Conservation (phyloP, 768 basidiomycete genomes). For the Suillus brevipes region DNA sequence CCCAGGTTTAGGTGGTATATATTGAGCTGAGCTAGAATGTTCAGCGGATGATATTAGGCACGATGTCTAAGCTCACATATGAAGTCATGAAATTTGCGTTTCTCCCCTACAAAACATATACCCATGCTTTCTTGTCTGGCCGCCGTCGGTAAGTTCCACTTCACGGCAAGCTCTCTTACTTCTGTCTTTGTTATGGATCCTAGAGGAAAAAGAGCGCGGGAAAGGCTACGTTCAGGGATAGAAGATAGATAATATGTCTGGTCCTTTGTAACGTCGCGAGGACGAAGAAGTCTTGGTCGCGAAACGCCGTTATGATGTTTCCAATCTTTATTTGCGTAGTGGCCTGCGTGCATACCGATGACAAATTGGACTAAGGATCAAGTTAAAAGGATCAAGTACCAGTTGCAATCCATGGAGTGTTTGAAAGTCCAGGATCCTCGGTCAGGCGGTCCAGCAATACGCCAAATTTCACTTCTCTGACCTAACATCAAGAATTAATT, state of each 20-base stretch:
- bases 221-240: slow-evolving; percentile 63
- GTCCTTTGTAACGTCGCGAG: slow-evolving; percentile 70
- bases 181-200: slow-evolving; percentile 63
- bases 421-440: slow-evolving; percentile 26
- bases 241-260: slow-evolving; percentile 91
- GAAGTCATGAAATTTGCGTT: slow-evolving; percentile 69
- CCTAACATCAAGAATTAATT: slow-evolving; percentile 3
- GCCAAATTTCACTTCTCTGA: slow-evolving; percentile 89
- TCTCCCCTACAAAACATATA: slow-evolving; percentile 90
- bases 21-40: slow-evolving; percentile 55
- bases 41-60: neutral
- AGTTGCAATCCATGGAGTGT: slow-evolving; percentile 73
- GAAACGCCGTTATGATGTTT: slow-evolving; percentile 16
- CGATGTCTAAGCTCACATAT: slow-evolving; percentile 46
- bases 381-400: slow-evolving; percentile 42
- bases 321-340: slow-evolving; percentile 80
- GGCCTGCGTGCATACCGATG: slow-evolving; percentile 47
- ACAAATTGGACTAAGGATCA: neutral
- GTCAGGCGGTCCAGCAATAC: slow-evolving; percentile 70
- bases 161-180: slow-evolving; percentile 70
- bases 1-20: slow-evolving; percentile 70
- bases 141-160: slow-evolving; percentile 68
- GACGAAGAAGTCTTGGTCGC: slow-evolving; percentile 55
- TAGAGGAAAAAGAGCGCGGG: slow-evolving; percentile 78
- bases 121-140: slow-evolving; percentile 87